phyloP scores from a whole-genome alignment of 331 rosid genomes.

The Pyracantha coccinea region DNA sequence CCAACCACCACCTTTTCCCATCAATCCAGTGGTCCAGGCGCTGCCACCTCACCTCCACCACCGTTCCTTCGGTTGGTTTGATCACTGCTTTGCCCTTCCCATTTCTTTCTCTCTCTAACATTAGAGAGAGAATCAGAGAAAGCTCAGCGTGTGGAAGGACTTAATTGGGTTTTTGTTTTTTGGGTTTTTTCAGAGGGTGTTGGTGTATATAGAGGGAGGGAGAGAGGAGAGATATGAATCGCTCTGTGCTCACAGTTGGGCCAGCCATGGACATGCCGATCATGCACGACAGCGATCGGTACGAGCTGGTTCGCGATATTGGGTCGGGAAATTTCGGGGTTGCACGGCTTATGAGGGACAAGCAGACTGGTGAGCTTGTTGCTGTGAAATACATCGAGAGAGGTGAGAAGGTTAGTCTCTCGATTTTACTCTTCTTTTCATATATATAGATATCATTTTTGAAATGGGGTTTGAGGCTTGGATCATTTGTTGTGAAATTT shows the following conservation, averaged over 20 bases:
- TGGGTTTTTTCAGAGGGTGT: not conserved
- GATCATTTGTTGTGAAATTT: too few species aligned
- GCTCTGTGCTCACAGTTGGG: constrained; percentile 46
- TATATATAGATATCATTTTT: too few species aligned
- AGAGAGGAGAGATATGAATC: constrained; percentile 40
- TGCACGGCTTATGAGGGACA: constrained; percentile 91
- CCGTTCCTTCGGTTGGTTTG: constrained; percentile 10
- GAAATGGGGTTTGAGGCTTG: too few species aligned
- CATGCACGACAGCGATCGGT: constrained; percentile 89
- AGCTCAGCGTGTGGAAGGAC: constrained; percentile 6
- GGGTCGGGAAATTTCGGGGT: constrained; percentile 95
- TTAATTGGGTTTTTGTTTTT: not conserved
- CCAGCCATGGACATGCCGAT: constrained; percentile 85
- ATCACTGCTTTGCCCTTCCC: constrained; percentile 15
- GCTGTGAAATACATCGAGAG: constrained; percentile 96
- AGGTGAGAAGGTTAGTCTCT: constrained; percentile 84
- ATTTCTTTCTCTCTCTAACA: constrained; percentile 17
- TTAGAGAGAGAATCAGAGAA: constrained; percentile 7
- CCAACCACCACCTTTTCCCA: constrained; percentile 33
- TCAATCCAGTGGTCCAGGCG: constrained; percentile 29
- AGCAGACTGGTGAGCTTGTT: constrained; percentile 80
- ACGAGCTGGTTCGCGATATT: constrained; percentile 80
- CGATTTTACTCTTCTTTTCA: too few species aligned
- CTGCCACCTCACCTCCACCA: constrained; percentile 36
- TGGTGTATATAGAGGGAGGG: constrained; percentile 6